Base-by-base conservation (phyloP, 2,329 filamentous ascomycete species). In the Arthrinium phaeospermum region DNA sequence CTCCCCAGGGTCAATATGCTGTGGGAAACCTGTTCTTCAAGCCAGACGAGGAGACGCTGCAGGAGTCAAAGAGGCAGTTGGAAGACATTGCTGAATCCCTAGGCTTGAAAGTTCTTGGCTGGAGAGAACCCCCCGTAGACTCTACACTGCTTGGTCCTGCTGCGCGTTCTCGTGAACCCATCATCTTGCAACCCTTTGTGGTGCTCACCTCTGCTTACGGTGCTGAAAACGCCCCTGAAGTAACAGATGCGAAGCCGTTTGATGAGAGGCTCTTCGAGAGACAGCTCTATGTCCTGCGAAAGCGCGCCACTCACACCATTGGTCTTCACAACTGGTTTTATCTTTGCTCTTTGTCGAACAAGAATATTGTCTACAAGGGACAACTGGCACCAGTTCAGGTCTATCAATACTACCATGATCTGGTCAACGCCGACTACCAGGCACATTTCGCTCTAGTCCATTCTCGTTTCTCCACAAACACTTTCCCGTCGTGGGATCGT, bases 301-400 rank as follows among this genome's bases (percentile, higher is more conserved):
- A 99, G 89, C 93, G 95, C 79, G 93, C 95, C 71, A 98, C 95
- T 68, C 95, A 98, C 86, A 93, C 94, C 79, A 96, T 98, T 81
- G 95, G 96, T 73, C 89, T 98, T 72, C 94, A 97, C 84, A 98
- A 98, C 84, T 98, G 96, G 96, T 98, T 98, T 88, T 98, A 98
- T 83, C 88, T 98, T 73, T 98, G 96, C 89, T 98, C 95, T 69
- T 86, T 98, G 77, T 96, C 92, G 83, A 98, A 98, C 91, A 95
- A 95, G 86, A 98, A 98, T 86, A 98, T 98, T 85, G 94, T 98
- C 73, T 98, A 98, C 90, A 98, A 98, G 89, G 96, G 96, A 75
- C 96, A 98, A 83, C 88, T 98, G 76, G 93, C 96, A 64, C 96
- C 96, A 34, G 91, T 96, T 44, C 96, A 98, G 86, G 96, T 98